Base-by-base conservation (phyloP, 1,284 basidiomycete genomes). In the Papiliotrema terrestris region DNA sequence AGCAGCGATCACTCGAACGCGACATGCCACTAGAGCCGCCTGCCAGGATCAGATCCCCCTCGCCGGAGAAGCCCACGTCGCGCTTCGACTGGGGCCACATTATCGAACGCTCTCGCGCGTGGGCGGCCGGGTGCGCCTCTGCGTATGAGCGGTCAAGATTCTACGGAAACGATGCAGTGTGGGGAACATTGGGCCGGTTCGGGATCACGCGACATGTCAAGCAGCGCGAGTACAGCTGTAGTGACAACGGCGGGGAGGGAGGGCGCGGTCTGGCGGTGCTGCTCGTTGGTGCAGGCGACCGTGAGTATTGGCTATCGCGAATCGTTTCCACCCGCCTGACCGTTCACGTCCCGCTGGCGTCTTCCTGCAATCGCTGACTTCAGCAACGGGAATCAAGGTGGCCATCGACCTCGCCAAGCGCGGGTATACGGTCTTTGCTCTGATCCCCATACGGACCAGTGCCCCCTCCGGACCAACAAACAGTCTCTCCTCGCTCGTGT, bases 341-440 rank as follows among this genome's bases (percentile, higher is more conserved):
- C 23, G 20, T 14, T 4, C 26, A 32, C 14, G 15, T 11, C 19
- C 20, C 3, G 41, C 6, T 22, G 43, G 14, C 2, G 20, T 19
- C 39, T n/a, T 26, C 39, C 57, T 62, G 49, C 59, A 13, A 3
- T 17, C 29, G 29, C 29, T 32, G 29, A 32, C 17, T 32, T 19
- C 44, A 74, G 72, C 65, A 2, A 66, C 67, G 8, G 71, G 71
- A 14, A 70, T 71, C 56, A 58, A 61, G 2, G 58, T 74, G 19
- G 71, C 69, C 1, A 61, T 74, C 19, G 65, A 67, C 29, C 64
- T 74, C 11, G 72, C 72, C 4, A 69, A 68, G 56, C 62, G 60
- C 9, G 72, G 72, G 37, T 74, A 74, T 53, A 74, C 71, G 25
- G 70, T 73, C 45, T 73, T 74, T 51, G 66, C 72, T 26, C 59